These are phyloP conservation scores for Sporothrix humicola DNA, from an alignment of 2,329 filamentous ascomycete species.

Conservation along the genomic window DNA sequence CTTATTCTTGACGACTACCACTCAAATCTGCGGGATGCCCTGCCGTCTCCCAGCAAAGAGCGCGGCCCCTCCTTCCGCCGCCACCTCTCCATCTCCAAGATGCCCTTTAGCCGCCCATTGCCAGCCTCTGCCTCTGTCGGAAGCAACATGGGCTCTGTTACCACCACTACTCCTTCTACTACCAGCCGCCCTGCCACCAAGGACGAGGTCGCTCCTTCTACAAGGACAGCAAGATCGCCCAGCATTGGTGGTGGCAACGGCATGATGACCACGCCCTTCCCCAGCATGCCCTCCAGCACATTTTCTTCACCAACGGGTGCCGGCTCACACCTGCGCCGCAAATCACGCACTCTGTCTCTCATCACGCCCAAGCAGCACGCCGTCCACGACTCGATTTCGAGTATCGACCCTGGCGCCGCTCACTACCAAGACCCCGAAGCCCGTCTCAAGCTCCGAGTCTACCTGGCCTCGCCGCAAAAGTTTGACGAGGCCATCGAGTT, in stretches of 20 bases:
- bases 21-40: conserved; percentile 59
- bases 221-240: neutral
- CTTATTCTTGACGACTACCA: conserved; percentile 75
- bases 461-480: conserved; percentile 86
- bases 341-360: conserved; percentile 61
- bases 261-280: conserved; percentile 42
- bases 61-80: conserved; percentile 69
- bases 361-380: conserved; percentile 58
- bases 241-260: conserved; percentile 35
- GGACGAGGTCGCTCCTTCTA: conserved; percentile 42
- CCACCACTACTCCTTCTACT: conserved; percentile 31
- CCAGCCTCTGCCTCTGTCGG: conserved; percentile 44
- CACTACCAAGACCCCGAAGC: conserved; percentile 93
- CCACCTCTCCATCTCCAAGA: conserved; percentile 72
- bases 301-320: conserved; percentile 30
- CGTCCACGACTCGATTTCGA: conserved; percentile 53
- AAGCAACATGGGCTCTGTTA: neutral
- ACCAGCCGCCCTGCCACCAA: conserved; percentile 54
- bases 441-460: conserved; percentile 81
- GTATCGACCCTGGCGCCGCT: conserved; percentile 73
- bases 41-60: conserved; percentile 52
- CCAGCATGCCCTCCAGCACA: conserved; percentile 39
- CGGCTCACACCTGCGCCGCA: conserved; percentile 52
- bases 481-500: conserved; percentile 96
- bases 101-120: conserved; percentile 64